Base-by-base conservation (phyloP, 768 basidiomycete species). In the Lyophyllum atratum region DNA sequence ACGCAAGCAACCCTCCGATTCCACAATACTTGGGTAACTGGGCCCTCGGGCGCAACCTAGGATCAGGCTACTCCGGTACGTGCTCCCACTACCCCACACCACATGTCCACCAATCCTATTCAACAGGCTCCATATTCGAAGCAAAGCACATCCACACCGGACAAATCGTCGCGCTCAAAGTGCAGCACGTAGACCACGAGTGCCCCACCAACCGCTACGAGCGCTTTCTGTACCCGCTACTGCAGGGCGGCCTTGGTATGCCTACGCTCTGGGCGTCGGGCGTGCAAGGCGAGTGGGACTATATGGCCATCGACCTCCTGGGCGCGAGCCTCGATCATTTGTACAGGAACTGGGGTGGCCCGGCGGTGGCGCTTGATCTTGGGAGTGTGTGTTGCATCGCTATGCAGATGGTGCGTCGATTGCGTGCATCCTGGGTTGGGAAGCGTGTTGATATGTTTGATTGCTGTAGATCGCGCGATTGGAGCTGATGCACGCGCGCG, bases 121-220 rank as follows among this genome's bases (percentile, higher is more conserved):
- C 31, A 24, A 33, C 46, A 91, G 90, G 90, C 39, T 84, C 86
- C 17, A 92, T 91, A 56, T 92, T 79, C 64, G 77, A 80, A 21
- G 90, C 90, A 0, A 68, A 64, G 14, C 71, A 92, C 61, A 59
- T 90, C 1, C 76, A 84, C 64, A 85, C 74, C 2, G 74, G 77
- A 19, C 77, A 85, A 42, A 68, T 78, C n/a, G 87, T 88, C 40
- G 90, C 90, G 2, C 77, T 92, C 52, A 92, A 92, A 67, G 73
- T 92, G 10, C 90, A 92, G 69, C 76, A 79, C 54, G 72, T 83
- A 21, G 76, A 90, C 60, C 85, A 89, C 55, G 83, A 87, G 66
- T 91, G 88, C 64, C 90, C 88, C 0, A 90, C 90, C 3, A 92
- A 92, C 65, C 75, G 72, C 28, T 90, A 86, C 52, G 90, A 92